Percentiles rank a stretch among this genome's conserved stretches.
These are phyloP conservation scores for Trichoderma guizhouense DNA, from an alignment of 2,329 filamentous ascomycete genomes.

Conservation along the genomic window DNA sequence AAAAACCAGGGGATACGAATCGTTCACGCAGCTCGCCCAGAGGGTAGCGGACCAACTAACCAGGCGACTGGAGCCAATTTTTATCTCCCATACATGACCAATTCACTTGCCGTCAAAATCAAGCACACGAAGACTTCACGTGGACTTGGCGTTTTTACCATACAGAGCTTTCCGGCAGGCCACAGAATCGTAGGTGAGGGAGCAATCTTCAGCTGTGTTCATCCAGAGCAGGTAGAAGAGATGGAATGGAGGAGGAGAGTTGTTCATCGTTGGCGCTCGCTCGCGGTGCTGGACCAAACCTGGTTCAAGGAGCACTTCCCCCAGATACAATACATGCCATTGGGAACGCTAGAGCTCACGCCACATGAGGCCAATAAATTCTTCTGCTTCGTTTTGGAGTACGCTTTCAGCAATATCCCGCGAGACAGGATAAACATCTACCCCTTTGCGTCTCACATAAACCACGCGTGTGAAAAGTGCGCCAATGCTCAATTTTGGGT, in stretches of 20 bases:
- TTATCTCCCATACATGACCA: not conserved
- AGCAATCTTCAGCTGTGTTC: slow-evolving; percentile 22
- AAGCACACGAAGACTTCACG: slow-evolving; percentile 2
- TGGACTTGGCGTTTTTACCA: slow-evolving; percentile 25
- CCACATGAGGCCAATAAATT: slow-evolving; percentile 18
- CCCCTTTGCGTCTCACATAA: slow-evolving; percentile 27
- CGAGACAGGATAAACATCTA: slow-evolving; percentile 22
- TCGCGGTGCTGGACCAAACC: not conserved
- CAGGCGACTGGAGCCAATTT: not conserved
- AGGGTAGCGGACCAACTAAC: not conserved
- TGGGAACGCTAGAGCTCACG: not conserved
- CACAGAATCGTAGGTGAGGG: slow-evolving; percentile 23
- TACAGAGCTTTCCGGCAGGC: not conserved
- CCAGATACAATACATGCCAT: slow-evolving; percentile 18
- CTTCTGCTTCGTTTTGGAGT: slow-evolving; percentile 25
- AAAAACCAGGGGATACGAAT: not conserved
- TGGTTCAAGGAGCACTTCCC: slow-evolving; percentile 1
- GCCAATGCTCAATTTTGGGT: slow-evolving; percentile 27
- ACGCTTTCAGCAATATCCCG: slow-evolving; percentile 24
- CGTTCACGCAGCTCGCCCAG: not conserved
- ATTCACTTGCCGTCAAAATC: slow-evolving; percentile 17
- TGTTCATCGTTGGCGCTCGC: slow-evolving; percentile 20
- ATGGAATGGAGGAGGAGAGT: not conserved
- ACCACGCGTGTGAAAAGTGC: slow-evolving; percentile 33
- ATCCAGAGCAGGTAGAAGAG: slow-evolving; percentile 5